Percentiles rank a stretch among this genome's conserved stretches.
Conservation (phyloP, 1,284 basidiomycete genomes). For the Fomitopsis schrenkii region DNA sequence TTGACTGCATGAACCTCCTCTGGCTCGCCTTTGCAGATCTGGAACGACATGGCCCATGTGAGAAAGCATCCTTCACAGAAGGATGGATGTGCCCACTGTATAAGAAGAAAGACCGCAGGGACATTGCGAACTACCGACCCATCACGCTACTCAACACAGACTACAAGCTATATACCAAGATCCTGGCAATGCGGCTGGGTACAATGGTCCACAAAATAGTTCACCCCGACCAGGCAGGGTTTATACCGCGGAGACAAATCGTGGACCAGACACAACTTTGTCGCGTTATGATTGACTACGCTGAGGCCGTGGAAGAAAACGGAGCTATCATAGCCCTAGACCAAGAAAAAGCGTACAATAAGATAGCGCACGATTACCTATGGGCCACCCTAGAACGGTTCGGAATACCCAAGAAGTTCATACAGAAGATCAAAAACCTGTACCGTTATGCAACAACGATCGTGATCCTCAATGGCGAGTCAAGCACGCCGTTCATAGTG, state of each 20-base stretch:
- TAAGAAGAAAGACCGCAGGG: slow-evolving; percentile 27
- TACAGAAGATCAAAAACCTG: slow-evolving; percentile 14
- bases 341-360: slow-evolving; percentile 18
- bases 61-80: slow-evolving; percentile 15
- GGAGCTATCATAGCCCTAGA: slow-evolving; percentile 19
- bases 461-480: slow-evolving; percentile 25
- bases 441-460: slow-evolving; percentile 20
- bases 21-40: slow-evolving; percentile 11
- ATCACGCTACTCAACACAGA: slow-evolving; percentile 31
- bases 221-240: slow-evolving; percentile 26
- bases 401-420: slow-evolving; percentile 17
- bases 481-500: slow-evolving; percentile 15
- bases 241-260: slow-evolving; percentile 17
- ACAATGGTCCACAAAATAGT: slow-evolving; percentile 9
- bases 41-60: slow-evolving; percentile 8
- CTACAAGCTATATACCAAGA: slow-evolving; percentile 26
- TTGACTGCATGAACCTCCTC: neutral
- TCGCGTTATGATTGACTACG: slow-evolving; percentile 16
- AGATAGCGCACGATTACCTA: slow-evolving; percentile 26
- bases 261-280: slow-evolving; percentile 8
- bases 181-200: slow-evolving; percentile 14
- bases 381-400: slow-evolving; percentile 18
- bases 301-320: slow-evolving; percentile 19
- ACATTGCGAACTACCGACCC: slow-evolving; percentile 29
- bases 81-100: slow-evolving; percentile 33